A percentile compares a stretch with the other conserved stretches of the same genome.
Evolutionary conservation across 148 eudicot genomes (phyloP).

Genomic region (Nepenthes mirabilis): DNA sequence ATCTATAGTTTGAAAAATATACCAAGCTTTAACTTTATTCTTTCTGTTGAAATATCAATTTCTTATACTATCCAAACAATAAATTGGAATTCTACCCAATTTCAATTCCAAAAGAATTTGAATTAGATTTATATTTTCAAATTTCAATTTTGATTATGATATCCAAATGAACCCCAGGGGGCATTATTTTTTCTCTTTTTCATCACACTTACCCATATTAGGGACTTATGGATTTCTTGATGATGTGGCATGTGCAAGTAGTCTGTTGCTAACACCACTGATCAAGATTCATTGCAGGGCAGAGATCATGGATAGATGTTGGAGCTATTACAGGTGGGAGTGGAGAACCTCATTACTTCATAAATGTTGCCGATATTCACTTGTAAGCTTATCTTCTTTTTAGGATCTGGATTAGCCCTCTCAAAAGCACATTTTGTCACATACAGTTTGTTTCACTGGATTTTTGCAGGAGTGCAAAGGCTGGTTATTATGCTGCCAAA

Average conservation of each 20-base stretch:
- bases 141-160: too few species aligned
- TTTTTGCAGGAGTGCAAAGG: conserved; percentile 86
- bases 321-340: conserved; percentile 52
- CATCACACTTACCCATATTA: too few species aligned
- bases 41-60: too few species aligned
- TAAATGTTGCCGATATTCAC: conserved; percentile 93
- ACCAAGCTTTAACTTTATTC: too few species aligned
- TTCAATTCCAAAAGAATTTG: too few species aligned
- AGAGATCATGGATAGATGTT: conserved; percentile 61
- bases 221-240: background rate
- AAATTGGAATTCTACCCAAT: too few species aligned
- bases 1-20: too few species aligned
- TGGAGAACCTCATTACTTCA: conserved; percentile 66
- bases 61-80: too few species aligned
- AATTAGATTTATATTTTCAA: too few species aligned
- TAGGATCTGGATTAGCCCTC: background rate
- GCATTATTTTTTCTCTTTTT: background rate
- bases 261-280: conserved; percentile 12
- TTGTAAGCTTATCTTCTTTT: conserved; percentile 45
- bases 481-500: conserved; percentile 87
- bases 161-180: too few species aligned
- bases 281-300: conserved; percentile 41
- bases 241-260: background rate
- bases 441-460: conserved; percentile 5
- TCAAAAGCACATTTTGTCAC: conserved; percentile 1